Percentiles rank a stretch among this genome's conserved stretches.
These are phyloP conservation scores for Didymella lethalis DNA, from an alignment of 2,329 filamentous ascomycete genomes.

Conservation along the genomic window DNA sequence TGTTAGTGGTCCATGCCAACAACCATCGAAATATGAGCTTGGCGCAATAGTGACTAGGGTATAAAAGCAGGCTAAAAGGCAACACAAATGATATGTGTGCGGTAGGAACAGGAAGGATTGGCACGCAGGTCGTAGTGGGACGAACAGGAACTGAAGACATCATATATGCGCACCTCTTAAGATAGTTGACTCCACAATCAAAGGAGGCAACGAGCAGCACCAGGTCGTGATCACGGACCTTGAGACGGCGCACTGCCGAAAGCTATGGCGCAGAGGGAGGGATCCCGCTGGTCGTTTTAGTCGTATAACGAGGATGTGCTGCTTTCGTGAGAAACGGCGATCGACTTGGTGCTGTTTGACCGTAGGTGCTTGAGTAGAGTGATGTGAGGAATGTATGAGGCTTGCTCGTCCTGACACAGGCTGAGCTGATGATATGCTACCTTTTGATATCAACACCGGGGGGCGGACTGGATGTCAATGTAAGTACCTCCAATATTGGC, in stretches of 20 bases:
- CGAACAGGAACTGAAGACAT: constrained; percentile 33
- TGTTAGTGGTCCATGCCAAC: constrained; percentile 38
- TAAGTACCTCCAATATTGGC: constrained; percentile 18
- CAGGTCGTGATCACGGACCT: constrained; percentile 35
- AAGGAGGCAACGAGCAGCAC: constrained; percentile 38
- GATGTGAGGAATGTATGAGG: not conserved
- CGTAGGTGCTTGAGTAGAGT: not conserved
- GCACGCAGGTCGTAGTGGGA: constrained; percentile 29
- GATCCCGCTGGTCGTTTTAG: constrained; percentile 31
- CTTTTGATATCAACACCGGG: constrained; percentile 33
- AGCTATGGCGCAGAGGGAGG: constrained; percentile 36
- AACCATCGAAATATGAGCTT: constrained; percentile 28
- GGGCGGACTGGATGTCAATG: constrained; percentile 14
- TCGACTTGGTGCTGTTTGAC: constrained; percentile 12
- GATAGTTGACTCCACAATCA: constrained; percentile 33
- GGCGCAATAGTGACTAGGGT: constrained; percentile 25
- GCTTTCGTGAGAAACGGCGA: constrained; percentile 21
- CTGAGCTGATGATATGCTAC: constrained; percentile 25
- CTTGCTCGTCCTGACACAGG: constrained; percentile 2
- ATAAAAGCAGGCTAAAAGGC: constrained; percentile 6
- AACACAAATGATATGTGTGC: constrained; percentile 4
- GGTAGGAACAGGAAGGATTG: constrained; percentile 21
- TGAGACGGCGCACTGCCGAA: constrained; percentile 23
- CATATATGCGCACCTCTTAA: constrained; percentile 46
- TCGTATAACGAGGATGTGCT: constrained; percentile 41